These are phyloP conservation scores for Rhodotorula kratochvilovae DNA, from an alignment of 768 basidiomycete species.

Conservation along the genomic window DNA sequence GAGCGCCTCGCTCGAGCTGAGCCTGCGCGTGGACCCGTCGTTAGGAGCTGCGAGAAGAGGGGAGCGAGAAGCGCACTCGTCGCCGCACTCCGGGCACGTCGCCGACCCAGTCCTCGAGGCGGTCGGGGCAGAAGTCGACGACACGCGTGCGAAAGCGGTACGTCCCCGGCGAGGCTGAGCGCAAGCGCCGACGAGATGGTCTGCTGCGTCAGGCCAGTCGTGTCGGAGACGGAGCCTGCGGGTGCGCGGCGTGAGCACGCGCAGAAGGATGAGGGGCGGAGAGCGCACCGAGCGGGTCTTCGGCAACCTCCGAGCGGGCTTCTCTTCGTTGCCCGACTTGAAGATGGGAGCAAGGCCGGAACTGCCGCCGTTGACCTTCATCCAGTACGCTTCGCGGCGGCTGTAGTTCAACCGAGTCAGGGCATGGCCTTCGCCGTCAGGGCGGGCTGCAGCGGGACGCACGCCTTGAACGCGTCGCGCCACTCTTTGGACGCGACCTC, in stretches of 20 bases:
- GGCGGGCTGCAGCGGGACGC: not conserved
- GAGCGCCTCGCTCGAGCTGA: not conserved
- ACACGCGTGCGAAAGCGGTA: conserved; percentile 7
- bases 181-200: not conserved
- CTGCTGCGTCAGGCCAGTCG: not conserved
- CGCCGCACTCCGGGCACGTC: conserved; percentile 4
- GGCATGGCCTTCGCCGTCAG: not conserved
- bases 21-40: not conserved
- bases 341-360: not conserved
- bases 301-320: no score
- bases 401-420: not conserved
- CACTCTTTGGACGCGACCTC: not conserved
- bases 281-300: not conserved
- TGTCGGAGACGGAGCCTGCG: conserved; percentile 1
- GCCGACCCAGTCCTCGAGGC: conserved; percentile 16
- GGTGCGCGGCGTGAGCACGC: not conserved
- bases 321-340: not conserved
- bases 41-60: not conserved
- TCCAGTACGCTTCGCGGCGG: conserved; percentile 1
- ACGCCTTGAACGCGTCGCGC: not conserved
- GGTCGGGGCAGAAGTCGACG: conserved; percentile 2
- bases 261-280: no score
- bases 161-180: not conserved
- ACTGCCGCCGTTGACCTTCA: no score
- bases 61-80: not conserved